Evolutionary conservation across 495 filamentous ascomycete genomes (phyloP).

Genomic region (Aspergillus heteromorphus): DNA sequence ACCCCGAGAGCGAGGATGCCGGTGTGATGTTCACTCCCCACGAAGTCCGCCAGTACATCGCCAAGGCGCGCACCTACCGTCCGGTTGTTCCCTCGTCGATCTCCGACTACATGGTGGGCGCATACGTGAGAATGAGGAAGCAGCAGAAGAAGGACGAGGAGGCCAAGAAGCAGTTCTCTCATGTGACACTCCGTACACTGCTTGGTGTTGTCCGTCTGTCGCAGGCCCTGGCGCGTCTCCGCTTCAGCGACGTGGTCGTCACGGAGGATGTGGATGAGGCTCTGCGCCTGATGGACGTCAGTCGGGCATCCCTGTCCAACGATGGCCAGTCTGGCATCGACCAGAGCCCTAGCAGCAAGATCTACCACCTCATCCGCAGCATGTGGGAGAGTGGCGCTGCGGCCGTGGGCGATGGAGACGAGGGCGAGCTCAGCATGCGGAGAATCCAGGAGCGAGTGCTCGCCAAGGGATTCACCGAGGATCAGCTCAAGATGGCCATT

Average conservation of each 20-base stretch:
- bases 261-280: slow-evolving; percentile 96
- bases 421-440: slow-evolving; percentile 76
- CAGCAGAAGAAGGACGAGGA: slow-evolving; percentile 84
- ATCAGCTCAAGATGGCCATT: slow-evolving; percentile 79
- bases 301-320: slow-evolving; percentile 77
- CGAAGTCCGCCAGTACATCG: slow-evolving; percentile 93
- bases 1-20: slow-evolving; percentile 68
- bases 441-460: slow-evolving; percentile 85
- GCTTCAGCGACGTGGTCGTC: slow-evolving; percentile 76
- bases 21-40: slow-evolving; percentile 77
- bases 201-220: slow-evolving; percentile 88
- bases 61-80: slow-evolving; percentile 81
- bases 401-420: slow-evolving; percentile 61
- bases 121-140: slow-evolving; percentile 88
- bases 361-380: slow-evolving; percentile 85
- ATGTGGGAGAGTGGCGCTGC: slow-evolving; percentile 80
- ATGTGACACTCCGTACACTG: slow-evolving; percentile 88
- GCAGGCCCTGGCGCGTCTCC: slow-evolving; percentile 89
- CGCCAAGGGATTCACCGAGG: slow-evolving; percentile 93
- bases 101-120: slow-evolving; percentile 92
- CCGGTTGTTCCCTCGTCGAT: slow-evolving; percentile 77
- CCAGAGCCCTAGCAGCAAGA: slow-evolving; percentile 78
- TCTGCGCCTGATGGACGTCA: slow-evolving; percentile 81
- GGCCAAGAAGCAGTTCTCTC: slow-evolving; percentile 81
- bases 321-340: slow-evolving; percentile 57